Conservation (phyloP, 805 yeast genomes). For the Ogataea paradorogensis region DNA sequence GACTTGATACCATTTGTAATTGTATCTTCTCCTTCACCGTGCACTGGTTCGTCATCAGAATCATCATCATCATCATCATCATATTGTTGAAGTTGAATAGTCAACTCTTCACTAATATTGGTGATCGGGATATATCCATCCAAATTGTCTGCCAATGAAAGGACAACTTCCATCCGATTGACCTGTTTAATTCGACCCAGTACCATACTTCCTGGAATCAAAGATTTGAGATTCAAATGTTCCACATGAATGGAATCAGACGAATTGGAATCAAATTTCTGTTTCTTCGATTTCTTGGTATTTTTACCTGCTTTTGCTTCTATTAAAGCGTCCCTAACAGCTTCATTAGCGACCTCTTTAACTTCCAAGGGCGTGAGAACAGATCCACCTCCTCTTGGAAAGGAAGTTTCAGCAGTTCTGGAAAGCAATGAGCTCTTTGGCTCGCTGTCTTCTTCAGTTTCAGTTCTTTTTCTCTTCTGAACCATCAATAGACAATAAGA, state of each 20-base stretch:
- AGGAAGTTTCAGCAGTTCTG: slow-evolving; percentile 49
- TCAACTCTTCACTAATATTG: slow-evolving; percentile 62
- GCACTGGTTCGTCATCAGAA: slow-evolving; percentile 33
- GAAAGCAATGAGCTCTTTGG: slow-evolving; percentile 28
- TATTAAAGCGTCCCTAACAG: slow-evolving; percentile 80
- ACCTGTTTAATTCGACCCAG: slow-evolving; percentile 73
- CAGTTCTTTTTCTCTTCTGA: slow-evolving; percentile 45
- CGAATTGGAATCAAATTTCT: slow-evolving; percentile 28
- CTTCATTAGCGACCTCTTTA: slow-evolving; percentile 90
- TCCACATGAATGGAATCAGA: slow-evolving; percentile 49
- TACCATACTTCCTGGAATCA: slow-evolving; percentile 69
- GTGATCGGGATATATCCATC: slow-evolving; percentile 77
- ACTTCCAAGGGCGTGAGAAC: slow-evolving; percentile 86
- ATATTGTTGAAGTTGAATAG: slow-evolving; percentile 52
- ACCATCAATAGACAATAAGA: slow-evolving; percentile 15
- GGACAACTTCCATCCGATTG: slow-evolving; percentile 57
- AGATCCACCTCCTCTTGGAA: slow-evolving; percentile 96
- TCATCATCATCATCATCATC: slow-evolving; percentile 53
- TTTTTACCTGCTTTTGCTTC: slow-evolving; percentile 33
- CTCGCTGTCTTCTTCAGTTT: slow-evolving; percentile 20
- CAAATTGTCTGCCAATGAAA: slow-evolving; percentile 78
- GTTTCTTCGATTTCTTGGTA: slow-evolving; percentile 28
- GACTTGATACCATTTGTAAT: slow-evolving; percentile 22
- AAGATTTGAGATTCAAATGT: slow-evolving; percentile 55
- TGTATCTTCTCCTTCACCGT: slow-evolving; percentile 33